Percentiles rank a stretch among this genome's conserved stretches.
Evolutionary conservation across 2,329 filamentous ascomycete species (phyloP).

Genomic region (Zarea fungicola): DNA sequence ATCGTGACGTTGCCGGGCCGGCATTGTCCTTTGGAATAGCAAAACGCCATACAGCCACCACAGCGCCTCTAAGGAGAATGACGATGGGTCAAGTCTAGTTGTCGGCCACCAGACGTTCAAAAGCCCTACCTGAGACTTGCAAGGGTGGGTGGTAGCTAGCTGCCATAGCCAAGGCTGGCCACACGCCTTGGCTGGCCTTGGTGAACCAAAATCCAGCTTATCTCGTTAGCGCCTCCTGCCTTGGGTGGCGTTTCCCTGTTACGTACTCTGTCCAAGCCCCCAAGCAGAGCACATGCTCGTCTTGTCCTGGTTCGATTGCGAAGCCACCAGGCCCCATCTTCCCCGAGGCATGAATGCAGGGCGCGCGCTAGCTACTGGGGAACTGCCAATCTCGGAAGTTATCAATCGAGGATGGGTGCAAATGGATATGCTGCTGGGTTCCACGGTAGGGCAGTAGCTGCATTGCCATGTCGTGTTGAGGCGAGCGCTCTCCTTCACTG

Average conservation of each 20-base stretch:
- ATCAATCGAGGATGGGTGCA: conserved; percentile 6
- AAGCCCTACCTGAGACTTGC: conserved; percentile 9
- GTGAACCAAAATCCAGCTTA: background rate
- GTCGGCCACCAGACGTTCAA: background rate
- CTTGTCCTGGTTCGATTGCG: conserved; percentile 8
- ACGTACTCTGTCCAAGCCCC: background rate
- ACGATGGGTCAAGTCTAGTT: no score
- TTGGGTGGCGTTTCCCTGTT: conserved; percentile 4
- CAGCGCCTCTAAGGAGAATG: background rate
- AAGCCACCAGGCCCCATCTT: background rate
- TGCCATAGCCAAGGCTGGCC: background rate
- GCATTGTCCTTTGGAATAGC: no score
- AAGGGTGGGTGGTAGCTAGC: background rate
- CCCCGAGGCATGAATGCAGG: background rate
- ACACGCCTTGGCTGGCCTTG: no score
- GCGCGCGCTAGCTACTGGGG: conserved; percentile 10
- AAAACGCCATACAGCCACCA: no score
- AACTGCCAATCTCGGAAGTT: conserved; percentile 12
- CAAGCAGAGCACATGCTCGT: background rate
- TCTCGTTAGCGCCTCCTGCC: background rate
- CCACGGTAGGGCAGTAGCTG: background rate
- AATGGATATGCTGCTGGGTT: conserved; percentile 5
- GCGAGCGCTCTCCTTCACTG: no score
- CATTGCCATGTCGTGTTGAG: no score
- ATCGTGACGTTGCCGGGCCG: no score